These are phyloP conservation scores for Dryas alaskensis DNA, from an alignment of 306 rosid genomes.

Conservation along the genomic window DNA sequence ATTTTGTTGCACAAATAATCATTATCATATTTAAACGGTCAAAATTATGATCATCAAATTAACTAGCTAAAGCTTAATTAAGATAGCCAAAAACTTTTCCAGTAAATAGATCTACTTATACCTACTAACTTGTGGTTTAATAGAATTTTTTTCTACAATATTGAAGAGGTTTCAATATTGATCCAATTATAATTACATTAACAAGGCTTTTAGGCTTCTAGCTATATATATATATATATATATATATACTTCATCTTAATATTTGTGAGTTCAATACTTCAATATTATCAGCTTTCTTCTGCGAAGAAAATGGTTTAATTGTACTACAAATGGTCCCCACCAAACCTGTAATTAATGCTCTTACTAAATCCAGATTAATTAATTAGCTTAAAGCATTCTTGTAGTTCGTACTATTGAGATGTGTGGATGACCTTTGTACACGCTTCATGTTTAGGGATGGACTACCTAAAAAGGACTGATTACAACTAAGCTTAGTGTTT, in stretches of 20 bases:
- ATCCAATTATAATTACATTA: too few relatives aligned
- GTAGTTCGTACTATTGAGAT: constrained; percentile 27
- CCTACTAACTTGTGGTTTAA: too few relatives aligned
- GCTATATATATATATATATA: too few relatives aligned
- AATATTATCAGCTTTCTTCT: too few relatives aligned
- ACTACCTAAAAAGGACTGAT: constrained; percentile 43
- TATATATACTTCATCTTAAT: too few relatives aligned
- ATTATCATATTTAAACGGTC: not conserved
- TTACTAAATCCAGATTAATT: not conserved
- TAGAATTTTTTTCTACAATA: too few relatives aligned
- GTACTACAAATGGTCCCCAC: constrained; percentile 17
- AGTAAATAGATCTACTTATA: not conserved
- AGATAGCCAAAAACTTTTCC: not conserved
- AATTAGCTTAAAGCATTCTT: constrained; percentile 17
- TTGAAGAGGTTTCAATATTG: too few relatives aligned
- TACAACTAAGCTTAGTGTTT: constrained; percentile 15
- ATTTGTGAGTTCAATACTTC: too few relatives aligned
- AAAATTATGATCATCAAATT: not conserved
- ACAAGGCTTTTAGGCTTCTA: too few relatives aligned
- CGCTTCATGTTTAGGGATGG: constrained; percentile 40
- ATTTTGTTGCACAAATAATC: too few relatives aligned
- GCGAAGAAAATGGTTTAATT: too few relatives aligned
- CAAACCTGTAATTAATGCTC: constrained; percentile 2
- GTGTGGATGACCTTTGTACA: constrained; percentile 50
- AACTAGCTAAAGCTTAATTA: not conserved